Evolutionary conservation across 2,329 filamentous ascomycete species (phyloP).

Genomic region (Nothopassalora personata): DNA sequence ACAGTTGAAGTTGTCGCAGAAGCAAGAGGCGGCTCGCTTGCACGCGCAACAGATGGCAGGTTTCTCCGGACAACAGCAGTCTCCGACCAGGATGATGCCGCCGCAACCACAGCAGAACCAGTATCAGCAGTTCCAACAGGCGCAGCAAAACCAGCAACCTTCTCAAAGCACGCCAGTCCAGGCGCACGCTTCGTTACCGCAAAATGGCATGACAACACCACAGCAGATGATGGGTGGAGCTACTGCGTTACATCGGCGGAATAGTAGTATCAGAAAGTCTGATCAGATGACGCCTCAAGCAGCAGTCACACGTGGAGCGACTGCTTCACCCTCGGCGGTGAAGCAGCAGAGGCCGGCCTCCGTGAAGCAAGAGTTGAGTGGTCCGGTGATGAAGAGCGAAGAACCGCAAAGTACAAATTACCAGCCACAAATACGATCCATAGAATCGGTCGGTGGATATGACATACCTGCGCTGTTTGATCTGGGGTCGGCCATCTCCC

Average conservation of each 20-base stretch:
- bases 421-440: constrained; percentile 20
- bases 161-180: constrained; percentile 41
- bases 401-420: constrained; percentile 32
- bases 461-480: constrained; percentile 60
- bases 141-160: constrained; percentile 23
- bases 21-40: constrained; percentile 31
- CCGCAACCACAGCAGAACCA: constrained; percentile 23
- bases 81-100: constrained; percentile 33
- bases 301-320: constrained; percentile 10
- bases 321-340: constrained; percentile 26
- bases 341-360: constrained; percentile 29
- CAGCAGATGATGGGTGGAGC: constrained; percentile 36
- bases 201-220: constrained; percentile 44
- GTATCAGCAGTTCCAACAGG: constrained; percentile 26
- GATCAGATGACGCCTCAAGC: constrained; percentile 29
- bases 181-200: constrained; percentile 44
- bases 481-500: constrained; percentile 61
- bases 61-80: constrained; percentile 27
- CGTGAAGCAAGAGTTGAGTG: constrained; percentile 26
- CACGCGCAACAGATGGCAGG: constrained; percentile 39
- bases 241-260: constrained; percentile 31
- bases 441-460: constrained; percentile 58
- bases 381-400: constrained; percentile 30
- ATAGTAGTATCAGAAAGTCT: constrained; percentile 26
- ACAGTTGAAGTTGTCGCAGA: constrained; percentile 46